These are phyloP conservation scores for Haplographium delicatum DNA, from an alignment of 495 filamentous ascomycete genomes.

Conservation along the genomic window DNA sequence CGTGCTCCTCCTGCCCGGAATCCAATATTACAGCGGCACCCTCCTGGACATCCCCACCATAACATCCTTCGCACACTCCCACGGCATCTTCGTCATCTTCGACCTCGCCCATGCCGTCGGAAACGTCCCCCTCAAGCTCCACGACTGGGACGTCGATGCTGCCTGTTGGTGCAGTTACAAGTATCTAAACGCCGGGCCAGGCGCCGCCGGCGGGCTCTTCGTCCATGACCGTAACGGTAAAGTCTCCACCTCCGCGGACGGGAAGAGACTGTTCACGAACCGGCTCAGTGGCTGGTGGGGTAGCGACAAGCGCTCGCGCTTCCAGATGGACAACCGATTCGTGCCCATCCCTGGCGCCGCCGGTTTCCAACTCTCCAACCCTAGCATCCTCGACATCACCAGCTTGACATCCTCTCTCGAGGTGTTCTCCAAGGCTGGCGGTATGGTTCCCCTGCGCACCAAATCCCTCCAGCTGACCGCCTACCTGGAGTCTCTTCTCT, in stretches of 20 bases:
- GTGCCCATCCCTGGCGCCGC: conserved; percentile 63
- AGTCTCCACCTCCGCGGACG: conserved; percentile 38
- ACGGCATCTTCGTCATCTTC: conserved; percentile 81
- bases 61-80: conserved; percentile 70
- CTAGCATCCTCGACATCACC: conserved; percentile 59
- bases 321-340: conserved; percentile 77
- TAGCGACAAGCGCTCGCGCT: conserved; percentile 67
- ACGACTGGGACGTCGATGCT: conserved; percentile 94
- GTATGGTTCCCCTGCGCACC: conserved; percentile 61
- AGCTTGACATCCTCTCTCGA: conserved; percentile 72
- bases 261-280: conserved; percentile 18
- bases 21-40: conserved; percentile 95
- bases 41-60: conserved; percentile 78
- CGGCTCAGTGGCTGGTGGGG: conserved; percentile 86
- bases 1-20: conserved; percentile 77
- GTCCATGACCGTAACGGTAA: conserved; percentile 72
- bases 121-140: conserved; percentile 77
- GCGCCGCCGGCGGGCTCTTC: conserved; percentile 80
- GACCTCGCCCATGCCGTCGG: conserved; percentile 94
- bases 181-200: conserved; percentile 89
- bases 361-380: conserved; percentile 67
- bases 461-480: conserved; percentile 73
- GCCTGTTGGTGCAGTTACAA: conserved; percentile 98
- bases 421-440: conserved; percentile 67
- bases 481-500: conserved; percentile 71